A percentile compares a stretch with the other conserved stretches of the same genome.
Conservation (phyloP, 306 rosid genomes). For the Acmispon strigosus region DNA sequence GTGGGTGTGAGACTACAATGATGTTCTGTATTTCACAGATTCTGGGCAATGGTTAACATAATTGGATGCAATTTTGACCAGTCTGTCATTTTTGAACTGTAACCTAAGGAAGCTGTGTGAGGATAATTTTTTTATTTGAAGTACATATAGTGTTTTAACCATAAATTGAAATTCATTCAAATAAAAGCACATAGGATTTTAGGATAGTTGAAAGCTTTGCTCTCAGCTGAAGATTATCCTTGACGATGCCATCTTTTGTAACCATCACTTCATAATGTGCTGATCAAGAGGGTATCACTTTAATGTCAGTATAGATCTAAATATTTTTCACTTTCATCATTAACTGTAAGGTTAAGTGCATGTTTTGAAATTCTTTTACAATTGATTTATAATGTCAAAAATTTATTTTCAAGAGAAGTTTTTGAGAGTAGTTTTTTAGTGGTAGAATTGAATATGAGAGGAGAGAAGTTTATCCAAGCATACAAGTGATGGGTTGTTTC, state of each 20-base stretch:
- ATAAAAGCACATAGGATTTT: neutral
- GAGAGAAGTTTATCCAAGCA: no score
- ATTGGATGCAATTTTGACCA: neutral
- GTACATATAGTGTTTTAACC: neutral
- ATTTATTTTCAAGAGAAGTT: no score
- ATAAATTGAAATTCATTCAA: conserved; percentile 1
- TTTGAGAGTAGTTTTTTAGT: no score
- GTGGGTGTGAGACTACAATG: neutral
- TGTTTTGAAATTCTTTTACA: no score
- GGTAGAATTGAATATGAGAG: no score
- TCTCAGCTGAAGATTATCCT: neutral
- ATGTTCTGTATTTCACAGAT: conserved; percentile 7
- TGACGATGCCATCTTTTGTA: neutral
- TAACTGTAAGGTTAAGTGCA: neutral
- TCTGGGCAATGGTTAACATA: conserved; percentile 3
- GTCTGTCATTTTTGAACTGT: conserved; percentile 6
- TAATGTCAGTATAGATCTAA: neutral
- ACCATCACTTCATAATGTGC: neutral
- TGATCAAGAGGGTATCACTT: neutral
- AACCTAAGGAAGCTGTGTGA: neutral
- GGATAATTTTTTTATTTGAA: neutral
- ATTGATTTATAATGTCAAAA: no score
- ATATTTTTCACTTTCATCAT: neutral
- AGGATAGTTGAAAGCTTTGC: neutral
- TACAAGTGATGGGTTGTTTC: no score